Evolutionary conservation across 805 yeast species (phyloP).

Genomic region (Yamadazyma laniorum): DNA sequence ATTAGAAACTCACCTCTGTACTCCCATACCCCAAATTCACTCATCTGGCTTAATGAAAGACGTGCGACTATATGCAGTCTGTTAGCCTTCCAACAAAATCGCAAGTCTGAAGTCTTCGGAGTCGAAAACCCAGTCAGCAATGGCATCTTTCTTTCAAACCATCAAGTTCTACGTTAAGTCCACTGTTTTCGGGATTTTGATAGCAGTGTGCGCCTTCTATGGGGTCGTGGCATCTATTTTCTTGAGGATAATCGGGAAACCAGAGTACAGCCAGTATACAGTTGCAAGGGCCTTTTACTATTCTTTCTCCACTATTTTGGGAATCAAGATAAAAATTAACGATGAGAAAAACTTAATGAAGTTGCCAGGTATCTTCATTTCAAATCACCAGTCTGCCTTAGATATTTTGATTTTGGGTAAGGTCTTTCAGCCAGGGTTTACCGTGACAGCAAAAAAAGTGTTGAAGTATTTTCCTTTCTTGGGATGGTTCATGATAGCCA

Average conservation of each 20-base stretch:
- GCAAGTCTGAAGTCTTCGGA: too few species aligned
- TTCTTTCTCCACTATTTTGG: constrained; percentile 58
- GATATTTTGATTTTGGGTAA: constrained; percentile 82
- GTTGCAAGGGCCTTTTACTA: constrained; percentile 81
- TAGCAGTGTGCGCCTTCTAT: constrained; percentile 62
- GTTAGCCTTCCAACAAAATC: too few species aligned
- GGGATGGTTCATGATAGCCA: constrained; percentile 94
- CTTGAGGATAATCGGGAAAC: constrained; percentile 67
- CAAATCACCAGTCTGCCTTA: constrained; percentile 89
- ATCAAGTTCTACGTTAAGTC: constrained; percentile 52
- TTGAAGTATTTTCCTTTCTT: constrained; percentile 82
- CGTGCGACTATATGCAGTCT: too few species aligned
- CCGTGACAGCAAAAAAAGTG: constrained; percentile 88
- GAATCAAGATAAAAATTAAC: constrained; percentile 66
- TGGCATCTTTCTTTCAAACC: constrained; percentile 7
- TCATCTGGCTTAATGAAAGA: too few species aligned
- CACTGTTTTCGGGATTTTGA: constrained; percentile 49
- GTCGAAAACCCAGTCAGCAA: too few species aligned
- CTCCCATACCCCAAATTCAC: too few species aligned
- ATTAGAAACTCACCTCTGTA: too few species aligned
- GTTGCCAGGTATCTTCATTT: constrained; percentile 74
- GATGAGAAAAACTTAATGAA: constrained; percentile 57
- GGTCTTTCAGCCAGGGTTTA: constrained; percentile 82
- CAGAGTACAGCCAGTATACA: constrained; percentile 80
- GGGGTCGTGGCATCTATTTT: constrained; percentile 76